phyloP scores from a whole-genome alignment of 345 rosid genomes.

The Sisymbrium irio region DNA sequence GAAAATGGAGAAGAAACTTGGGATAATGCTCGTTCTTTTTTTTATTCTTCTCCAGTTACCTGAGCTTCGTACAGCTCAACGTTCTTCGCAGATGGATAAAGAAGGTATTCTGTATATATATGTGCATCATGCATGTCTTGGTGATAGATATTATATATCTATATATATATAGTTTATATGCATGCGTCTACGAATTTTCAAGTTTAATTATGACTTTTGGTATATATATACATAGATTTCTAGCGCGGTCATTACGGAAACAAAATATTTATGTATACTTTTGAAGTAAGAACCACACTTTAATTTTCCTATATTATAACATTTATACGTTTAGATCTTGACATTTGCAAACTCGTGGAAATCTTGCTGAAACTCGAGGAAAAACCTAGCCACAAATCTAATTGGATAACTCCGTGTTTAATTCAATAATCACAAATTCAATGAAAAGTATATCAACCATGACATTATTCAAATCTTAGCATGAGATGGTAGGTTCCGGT shows the following conservation, averaged over 20 bases:
- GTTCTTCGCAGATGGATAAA: slow-evolving; percentile 11
- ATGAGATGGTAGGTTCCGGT: neutral
- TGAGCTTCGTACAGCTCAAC: slow-evolving; percentile 16
- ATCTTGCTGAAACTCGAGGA: neutral
- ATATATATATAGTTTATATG: neutral
- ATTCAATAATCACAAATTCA: neutral
- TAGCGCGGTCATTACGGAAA: neutral
- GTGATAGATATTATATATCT: no score
- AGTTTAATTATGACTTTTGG: neutral
- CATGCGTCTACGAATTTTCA: neutral
- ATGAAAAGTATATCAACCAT: neutral
- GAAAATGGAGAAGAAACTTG: slow-evolving; percentile 21
- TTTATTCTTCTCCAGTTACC: slow-evolving; percentile 16
- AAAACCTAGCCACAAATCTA: neutral
- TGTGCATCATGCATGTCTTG: slow-evolving; percentile 17
- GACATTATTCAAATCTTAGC: neutral
- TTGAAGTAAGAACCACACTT: neutral
- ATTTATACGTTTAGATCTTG: neutral
- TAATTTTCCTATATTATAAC: neutral
- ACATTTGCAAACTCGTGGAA: neutral
- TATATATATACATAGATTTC: neutral
- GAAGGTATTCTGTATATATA: slow-evolving; percentile 15
- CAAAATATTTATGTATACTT: neutral
- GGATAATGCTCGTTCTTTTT: slow-evolving; percentile 6
- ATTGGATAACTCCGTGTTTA: neutral